Base-by-base conservation (phyloP, 768 basidiomycete genomes). In the Phylloporus scabripes region DNA sequence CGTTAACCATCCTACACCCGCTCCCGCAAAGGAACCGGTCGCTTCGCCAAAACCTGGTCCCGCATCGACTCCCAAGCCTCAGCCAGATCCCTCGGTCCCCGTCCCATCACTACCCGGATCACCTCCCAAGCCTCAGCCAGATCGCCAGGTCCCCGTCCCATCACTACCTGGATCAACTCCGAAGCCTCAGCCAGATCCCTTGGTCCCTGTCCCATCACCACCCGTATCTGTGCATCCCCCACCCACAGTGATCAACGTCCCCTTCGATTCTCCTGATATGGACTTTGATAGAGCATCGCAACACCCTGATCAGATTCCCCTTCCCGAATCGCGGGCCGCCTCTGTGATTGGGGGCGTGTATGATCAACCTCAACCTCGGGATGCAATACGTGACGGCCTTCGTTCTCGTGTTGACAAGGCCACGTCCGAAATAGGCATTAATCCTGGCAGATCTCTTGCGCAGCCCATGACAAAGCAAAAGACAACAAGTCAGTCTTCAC, bases 291-390 rank as follows among this genome's bases (percentile, higher is more conserved):
- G 34, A 32, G 10, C 5, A 42, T 48, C 57, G 20, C 46, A 15
- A n/a, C 48, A n/a, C 6, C 59, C 65, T 24, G 57, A 56, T 1
- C 50, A 52, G 44, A 46, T 67, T 3, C 56, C 59, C 14, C 59
- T 66, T 14, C 64, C 65, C 12, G 46, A 53, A 33, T 64, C 67
- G n/a, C 65, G 65, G 4, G 65, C 65, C 1, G 61, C 54, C 14
- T 67, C 67, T 1, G 65, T 59, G 43, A 54, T 67, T 7, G 67
- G 60, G 10, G 55, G 64, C 12, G 48, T 57, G 12, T 56, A 33
- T 14, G 64, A 66, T 28, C 60, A 60, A 36, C 58, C 59, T 7
- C 48, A 52, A 36, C 52, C 61, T 12, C 55, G 60, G 20, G 48
- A 48, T 39, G 24, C 38, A 15, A 44, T 52, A 40, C 49, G 49